These are phyloP conservation scores for Pachysolen tannophilus DNA, from an alignment of 805 yeast genomes.

Conservation along the genomic window DNA sequence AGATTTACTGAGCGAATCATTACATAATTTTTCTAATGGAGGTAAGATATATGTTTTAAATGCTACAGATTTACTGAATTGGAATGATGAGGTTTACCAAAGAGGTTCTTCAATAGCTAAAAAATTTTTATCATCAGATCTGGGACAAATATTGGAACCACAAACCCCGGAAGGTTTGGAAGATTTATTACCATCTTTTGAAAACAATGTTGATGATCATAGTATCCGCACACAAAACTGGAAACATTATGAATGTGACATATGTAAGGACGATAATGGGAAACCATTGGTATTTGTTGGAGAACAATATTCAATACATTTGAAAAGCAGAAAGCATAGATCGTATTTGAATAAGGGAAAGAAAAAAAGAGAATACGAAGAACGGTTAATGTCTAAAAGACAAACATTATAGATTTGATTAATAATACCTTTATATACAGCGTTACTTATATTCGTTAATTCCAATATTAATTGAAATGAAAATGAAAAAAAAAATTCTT, in stretches of 20 bases:
- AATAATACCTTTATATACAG: too few relatives aligned
- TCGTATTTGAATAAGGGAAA: conserved; percentile 38
- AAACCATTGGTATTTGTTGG: conserved; percentile 65
- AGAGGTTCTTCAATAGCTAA: conserved; percentile 47
- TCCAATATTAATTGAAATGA: too few relatives aligned
- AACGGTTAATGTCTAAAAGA: conserved; percentile 20
- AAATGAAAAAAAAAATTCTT: too few relatives aligned
- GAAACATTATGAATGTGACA: conserved; percentile 62
- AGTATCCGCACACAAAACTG: conserved; percentile 28
- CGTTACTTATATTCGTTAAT: too few relatives aligned
- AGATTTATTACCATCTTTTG: conserved; percentile 2
- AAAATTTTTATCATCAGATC: conserved; percentile 15
- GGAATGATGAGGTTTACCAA: conserved; percentile 49
- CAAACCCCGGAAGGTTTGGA: conserved; percentile 7
- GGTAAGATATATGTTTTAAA: conserved; percentile 64
- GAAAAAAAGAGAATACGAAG: conserved; percentile 46
- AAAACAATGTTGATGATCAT: conserved; percentile 10
- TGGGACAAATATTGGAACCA: conserved; percentile 1
- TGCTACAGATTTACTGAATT: conserved; percentile 60
- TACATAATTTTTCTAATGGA: conserved; percentile 42
- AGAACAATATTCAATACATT: conserved; percentile 61
- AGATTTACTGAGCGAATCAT: conserved; percentile 42
- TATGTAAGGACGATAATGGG: conserved; percentile 51
- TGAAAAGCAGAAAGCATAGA: conserved; percentile 61
- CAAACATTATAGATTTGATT: not conserved